Percentiles rank a stretch among this genome's conserved stretches.
Conservation (phyloP, 2,329 filamentous ascomycete species). For the Berkeleyomyces rouxiae region DNA sequence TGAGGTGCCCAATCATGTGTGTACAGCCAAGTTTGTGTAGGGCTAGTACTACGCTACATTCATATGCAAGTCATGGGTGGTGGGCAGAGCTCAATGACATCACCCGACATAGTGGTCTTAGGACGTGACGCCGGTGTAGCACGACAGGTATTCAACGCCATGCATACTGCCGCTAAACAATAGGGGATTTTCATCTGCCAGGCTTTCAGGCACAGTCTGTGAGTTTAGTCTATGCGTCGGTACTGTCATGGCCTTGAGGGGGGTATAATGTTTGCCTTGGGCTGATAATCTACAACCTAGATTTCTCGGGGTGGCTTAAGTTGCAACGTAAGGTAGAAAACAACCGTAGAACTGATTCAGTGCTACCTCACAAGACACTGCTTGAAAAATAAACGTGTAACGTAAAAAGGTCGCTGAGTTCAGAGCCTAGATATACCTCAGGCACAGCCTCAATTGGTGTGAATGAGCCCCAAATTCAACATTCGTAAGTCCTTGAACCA, state of each 20-base stretch:
- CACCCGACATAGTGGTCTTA: not conserved
- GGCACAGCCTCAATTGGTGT: too few species aligned
- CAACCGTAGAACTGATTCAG: too few species aligned
- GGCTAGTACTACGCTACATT: slow-evolving; percentile 1
- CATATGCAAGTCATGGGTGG: not conserved
- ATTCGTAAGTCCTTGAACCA: too few species aligned
- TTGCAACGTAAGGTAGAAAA: too few species aligned
- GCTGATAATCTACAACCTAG: too few species aligned
- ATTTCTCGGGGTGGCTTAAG: too few species aligned
- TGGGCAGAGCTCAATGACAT: not conserved
- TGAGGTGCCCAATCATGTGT: not conserved
- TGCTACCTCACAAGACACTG: too few species aligned
- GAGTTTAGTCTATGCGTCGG: not conserved
- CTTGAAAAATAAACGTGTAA: too few species aligned
- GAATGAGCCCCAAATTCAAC: too few species aligned
- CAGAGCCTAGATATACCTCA: too few species aligned
- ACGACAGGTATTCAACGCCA: not conserved
- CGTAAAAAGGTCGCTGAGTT: too few species aligned
- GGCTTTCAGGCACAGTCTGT: not conserved
- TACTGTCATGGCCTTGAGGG: not conserved
- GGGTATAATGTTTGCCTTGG: too few species aligned
- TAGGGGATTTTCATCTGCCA: not conserved
- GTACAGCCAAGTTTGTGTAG: not conserved
- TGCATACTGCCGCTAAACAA: not conserved
- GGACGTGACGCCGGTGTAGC: not conserved